Evolutionary conservation across 768 basidiomycete genomes (phyloP), one percentile per base, ranked within the genome.

Genomic region (Boletus subparvulus): DNA sequence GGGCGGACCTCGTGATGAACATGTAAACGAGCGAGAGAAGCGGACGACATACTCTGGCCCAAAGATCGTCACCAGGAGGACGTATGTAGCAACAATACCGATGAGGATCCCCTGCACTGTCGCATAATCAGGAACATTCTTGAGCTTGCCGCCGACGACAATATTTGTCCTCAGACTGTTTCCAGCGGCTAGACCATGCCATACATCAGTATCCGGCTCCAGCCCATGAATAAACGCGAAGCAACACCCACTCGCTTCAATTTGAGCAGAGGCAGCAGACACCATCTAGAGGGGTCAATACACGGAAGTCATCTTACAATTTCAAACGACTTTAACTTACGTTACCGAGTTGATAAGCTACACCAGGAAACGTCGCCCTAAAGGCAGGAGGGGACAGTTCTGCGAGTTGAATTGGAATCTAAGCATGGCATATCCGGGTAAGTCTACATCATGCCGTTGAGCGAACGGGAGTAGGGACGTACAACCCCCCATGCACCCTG

Each of bases 401-500:
- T 13, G 84, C 80, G 21, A 95, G 78, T 69, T 87, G 88, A 63
- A 93, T 88, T 2, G 92, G 92, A 69, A 84, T 80, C 78, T 77
- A 50, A 24, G 9, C 4, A 28, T n/a, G 19, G n/a, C 11, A 12
- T 12, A 63, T 41, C 14, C 4, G 12, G 24, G 28, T 58, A 47
- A 43, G 26, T 37, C 28, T 4, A 44, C 14, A 40, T 3, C 19
- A 21, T 13, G 17, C 2, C 16, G 32, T n/a, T 0, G 32, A 39
- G 12, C 14, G 4, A 26, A 47, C 1, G 26, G 11, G 6, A 12
- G 3, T 2, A 21, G 32, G 21, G 13, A 78, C 87, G 63, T 67
- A 91, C 88, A 8, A 92, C 85, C 69, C 90, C 91, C 90, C 90
- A 93, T 33, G 91, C 92, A 4, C 92, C 92, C 67, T 96, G 93